Percentiles rank a stretch among this genome's conserved stretches.
Evolutionary conservation across 2,329 filamentous ascomycete genomes (phyloP).

Genomic region (Thermothelomyces thermophilus): DNA sequence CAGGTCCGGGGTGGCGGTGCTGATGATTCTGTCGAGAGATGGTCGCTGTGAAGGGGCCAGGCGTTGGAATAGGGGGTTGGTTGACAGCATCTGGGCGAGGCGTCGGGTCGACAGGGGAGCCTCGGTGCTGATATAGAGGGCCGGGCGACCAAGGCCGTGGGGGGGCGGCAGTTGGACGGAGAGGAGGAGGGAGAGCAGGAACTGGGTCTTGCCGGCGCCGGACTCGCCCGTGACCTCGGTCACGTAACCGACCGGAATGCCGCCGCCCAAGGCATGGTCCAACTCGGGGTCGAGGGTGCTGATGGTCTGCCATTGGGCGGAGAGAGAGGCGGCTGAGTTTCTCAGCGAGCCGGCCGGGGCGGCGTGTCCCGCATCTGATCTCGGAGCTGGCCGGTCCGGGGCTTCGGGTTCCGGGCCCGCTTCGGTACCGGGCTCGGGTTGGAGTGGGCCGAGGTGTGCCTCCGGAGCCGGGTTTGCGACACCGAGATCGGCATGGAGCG

Average conservation of each 20-base stretch:
- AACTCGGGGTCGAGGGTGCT: slow-evolving; percentile 72
- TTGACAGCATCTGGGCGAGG: slow-evolving; percentile 68
- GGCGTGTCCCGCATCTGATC: neutral
- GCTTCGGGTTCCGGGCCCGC: slow-evolving; percentile 18
- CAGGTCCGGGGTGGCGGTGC: slow-evolving; percentile 78
- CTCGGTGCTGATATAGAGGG: slow-evolving; percentile 93
- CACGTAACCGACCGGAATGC: slow-evolving; percentile 72
- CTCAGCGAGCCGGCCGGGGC: slow-evolving; percentile 19
- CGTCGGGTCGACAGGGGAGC: slow-evolving; percentile 74
- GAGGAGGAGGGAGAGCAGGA: slow-evolving; percentile 78
- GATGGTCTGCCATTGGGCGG: slow-evolving; percentile 50
- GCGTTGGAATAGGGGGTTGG: slow-evolving; percentile 52
- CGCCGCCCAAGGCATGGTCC: slow-evolving; percentile 65
- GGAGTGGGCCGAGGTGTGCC: neutral
- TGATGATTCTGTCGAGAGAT: slow-evolving; percentile 69
- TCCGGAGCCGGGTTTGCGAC: slow-evolving; percentile 16
- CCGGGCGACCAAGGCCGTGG: slow-evolving; percentile 62
- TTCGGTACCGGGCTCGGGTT: neutral
- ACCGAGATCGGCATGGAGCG: slow-evolving; percentile 58
- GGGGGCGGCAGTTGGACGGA: slow-evolving; percentile 74
- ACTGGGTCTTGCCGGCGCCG: slow-evolving; percentile 90
- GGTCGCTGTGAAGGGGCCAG: slow-evolving; percentile 35
- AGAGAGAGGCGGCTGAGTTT: slow-evolving; percentile 34
- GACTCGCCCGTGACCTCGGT: slow-evolving; percentile 91
- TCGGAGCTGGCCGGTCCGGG: neutral